Percentiles rank a stretch among this genome's conserved stretches.
These are phyloP conservation scores for Pythium vanterpoolii DNA, from an alignment of 352 stramenopile genomes.

Conservation along the genomic window DNA sequence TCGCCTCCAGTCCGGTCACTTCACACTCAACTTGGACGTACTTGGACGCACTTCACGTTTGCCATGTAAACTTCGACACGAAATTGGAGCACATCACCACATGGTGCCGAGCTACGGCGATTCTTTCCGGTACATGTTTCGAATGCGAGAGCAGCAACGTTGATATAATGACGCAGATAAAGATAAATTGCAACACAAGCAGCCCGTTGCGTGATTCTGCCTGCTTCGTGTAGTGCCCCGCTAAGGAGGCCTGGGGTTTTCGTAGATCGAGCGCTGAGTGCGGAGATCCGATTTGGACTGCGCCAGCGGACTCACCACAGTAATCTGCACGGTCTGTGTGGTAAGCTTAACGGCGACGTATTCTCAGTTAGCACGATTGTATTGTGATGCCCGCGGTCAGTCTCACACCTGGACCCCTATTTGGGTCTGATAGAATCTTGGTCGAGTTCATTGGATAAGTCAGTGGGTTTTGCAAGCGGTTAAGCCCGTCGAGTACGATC, in stretches of 20 bases:
- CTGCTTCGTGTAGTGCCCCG: conserved; percentile 39
- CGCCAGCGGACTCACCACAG: not conserved
- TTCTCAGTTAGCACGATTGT: conserved; percentile 15
- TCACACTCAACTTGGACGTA: no score
- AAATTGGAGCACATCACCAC: no score
- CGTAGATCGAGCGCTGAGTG: conserved; percentile 19
- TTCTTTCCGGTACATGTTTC: conserved; percentile 67
- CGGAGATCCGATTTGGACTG: not conserved
- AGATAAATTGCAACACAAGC: conserved; percentile 41
- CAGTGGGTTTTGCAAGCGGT: not conserved
- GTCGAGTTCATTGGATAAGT: not conserved
- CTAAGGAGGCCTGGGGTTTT: conserved; percentile 34
- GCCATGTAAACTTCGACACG: no score
- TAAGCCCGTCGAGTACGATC: no score
- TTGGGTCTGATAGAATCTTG: not conserved
- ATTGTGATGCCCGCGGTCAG: not conserved
- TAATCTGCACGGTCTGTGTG: conserved; percentile 10
- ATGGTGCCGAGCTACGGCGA: conserved; percentile 45
- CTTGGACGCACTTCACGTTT: no score
- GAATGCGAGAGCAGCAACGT: conserved; percentile 41
- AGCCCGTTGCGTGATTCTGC: conserved; percentile 32
- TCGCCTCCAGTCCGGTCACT: no score
- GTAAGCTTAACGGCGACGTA: not conserved
- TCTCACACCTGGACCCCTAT: not conserved
- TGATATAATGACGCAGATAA: conserved; percentile 49